phyloP scores from a whole-genome alignment of 1,284 basidiomycete genomes.

The Lignosus rhinocerotis region DNA sequence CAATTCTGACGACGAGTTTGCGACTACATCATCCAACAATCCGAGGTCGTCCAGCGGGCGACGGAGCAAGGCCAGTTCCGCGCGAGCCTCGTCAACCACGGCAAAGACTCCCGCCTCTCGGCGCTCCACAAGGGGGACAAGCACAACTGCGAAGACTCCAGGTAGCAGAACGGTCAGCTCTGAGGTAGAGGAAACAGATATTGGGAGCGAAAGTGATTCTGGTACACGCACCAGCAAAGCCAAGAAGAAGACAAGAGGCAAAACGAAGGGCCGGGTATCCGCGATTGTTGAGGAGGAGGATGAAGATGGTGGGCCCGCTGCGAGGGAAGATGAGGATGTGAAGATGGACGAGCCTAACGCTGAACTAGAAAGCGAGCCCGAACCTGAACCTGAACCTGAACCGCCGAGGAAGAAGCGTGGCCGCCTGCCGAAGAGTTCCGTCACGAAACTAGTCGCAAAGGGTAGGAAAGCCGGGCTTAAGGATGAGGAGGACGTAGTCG shows the following conservation, averaged over 20 bases:
- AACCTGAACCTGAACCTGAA: slow-evolving; percentile 8
- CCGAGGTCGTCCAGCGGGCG: slow-evolving; percentile 10
- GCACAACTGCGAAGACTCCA: slow-evolving; percentile 26
- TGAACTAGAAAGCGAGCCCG: slow-evolving; percentile 6
- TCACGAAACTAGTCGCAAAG: slow-evolving; percentile 11
- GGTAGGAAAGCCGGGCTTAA: slow-evolving; percentile 12
- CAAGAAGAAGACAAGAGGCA: slow-evolving; percentile 29
- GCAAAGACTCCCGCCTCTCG: slow-evolving; percentile 31
- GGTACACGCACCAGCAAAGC: slow-evolving; percentile 29
- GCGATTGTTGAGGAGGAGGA: slow-evolving; percentile 34
- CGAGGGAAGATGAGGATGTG: slow-evolving; percentile 6
- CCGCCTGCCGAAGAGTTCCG: slow-evolving; percentile 22
- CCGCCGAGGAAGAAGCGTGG: slow-evolving; percentile 26
- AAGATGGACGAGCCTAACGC: slow-evolving; percentile 20
- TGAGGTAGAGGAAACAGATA: slow-evolving; percentile 30
- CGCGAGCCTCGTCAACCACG: slow-evolving; percentile 15
- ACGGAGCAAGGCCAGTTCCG: slow-evolving; percentile 25
- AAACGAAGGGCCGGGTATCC: slow-evolving; percentile 32
- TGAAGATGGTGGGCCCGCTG: slow-evolving; percentile 15
- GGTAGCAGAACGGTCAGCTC: slow-evolving; percentile 23
- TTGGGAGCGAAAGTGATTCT: slow-evolving; percentile 27
- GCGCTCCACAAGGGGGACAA: slow-evolving; percentile 34
- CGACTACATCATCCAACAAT: slow-evolving; percentile 10
- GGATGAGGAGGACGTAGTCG: slow-evolving; percentile 3
- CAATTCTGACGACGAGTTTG: slow-evolving; percentile 28